These are phyloP conservation scores for Fusarium musae DNA, from an alignment of 2,329 filamentous ascomycete species.

Conservation along the genomic window DNA sequence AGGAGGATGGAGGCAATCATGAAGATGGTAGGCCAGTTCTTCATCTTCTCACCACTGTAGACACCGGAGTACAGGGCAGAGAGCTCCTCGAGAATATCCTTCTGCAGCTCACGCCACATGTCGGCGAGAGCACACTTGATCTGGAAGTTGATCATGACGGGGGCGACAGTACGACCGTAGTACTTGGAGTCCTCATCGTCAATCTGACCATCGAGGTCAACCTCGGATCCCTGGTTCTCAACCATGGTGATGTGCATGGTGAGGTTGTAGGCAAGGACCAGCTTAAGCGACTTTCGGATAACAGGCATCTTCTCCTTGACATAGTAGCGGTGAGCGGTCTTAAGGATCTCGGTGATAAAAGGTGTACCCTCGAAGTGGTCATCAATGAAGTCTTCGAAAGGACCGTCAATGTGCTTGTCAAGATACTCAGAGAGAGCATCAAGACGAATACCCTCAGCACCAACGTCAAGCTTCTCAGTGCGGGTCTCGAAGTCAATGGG, in stretches of 20 bases:
- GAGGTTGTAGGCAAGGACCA: slow-evolving; percentile 94
- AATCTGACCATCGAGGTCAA: slow-evolving; percentile 82
- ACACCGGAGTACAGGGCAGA: slow-evolving; percentile 95
- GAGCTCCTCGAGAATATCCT: slow-evolving; percentile 94
- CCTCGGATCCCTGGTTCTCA: slow-evolving; percentile 86
- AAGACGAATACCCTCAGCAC: slow-evolving; percentile 85
- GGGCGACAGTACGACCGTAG: slow-evolving; percentile 89
- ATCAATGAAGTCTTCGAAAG: slow-evolving; percentile 93
- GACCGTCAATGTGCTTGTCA: slow-evolving; percentile 91
- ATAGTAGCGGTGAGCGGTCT: slow-evolving; percentile 95
- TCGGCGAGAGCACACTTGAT: slow-evolving; percentile 97
- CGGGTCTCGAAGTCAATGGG: slow-evolving; percentile 85
- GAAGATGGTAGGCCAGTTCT: slow-evolving; percentile 99
- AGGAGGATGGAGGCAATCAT: slow-evolving; percentile 94
- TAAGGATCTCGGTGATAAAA: slow-evolving; percentile 95
- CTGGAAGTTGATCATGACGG: slow-evolving; percentile 99
- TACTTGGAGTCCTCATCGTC: slow-evolving; percentile 88
- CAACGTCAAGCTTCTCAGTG: slow-evolving; percentile 89
- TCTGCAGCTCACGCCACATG: slow-evolving; percentile 98
- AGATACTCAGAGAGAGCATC: slow-evolving; percentile 89
- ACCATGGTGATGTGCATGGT: slow-evolving; percentile 95
- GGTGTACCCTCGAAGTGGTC: slow-evolving; percentile 96
- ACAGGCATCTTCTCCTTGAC: slow-evolving; percentile 87
- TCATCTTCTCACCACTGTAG: slow-evolving; percentile 95
- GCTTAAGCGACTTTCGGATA: slow-evolving; percentile 93